Conservation (phyloP, 2,329 filamentous ascomycete genomes). For the Pseudogymnoascus sp. region DNA sequence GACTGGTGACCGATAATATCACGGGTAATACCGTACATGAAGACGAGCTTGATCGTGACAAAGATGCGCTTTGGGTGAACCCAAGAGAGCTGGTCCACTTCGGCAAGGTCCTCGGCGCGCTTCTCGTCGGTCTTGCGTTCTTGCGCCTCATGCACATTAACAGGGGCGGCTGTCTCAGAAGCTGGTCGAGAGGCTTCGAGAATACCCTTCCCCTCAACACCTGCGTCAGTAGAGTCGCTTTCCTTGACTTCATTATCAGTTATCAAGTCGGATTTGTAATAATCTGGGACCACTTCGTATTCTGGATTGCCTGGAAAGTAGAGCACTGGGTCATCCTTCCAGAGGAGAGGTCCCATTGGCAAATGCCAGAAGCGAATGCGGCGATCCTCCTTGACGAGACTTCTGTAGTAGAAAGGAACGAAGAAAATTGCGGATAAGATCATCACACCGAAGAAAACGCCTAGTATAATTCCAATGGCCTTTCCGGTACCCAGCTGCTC, state of each 20-base stretch:
- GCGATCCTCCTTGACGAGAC: slow-evolving; percentile 28
- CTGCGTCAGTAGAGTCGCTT: neutral
- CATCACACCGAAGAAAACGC: slow-evolving; percentile 18
- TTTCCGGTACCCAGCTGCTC: slow-evolving; percentile 30
- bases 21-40: slow-evolving; percentile 21
- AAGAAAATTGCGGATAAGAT: slow-evolving; percentile 29
- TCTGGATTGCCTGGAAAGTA: slow-evolving; percentile 24
- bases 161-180: neutral
- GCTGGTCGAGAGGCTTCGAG: neutral
- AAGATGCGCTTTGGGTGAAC: slow-evolving; percentile 18
- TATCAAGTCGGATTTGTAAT: slow-evolving; percentile 18
- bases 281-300: slow-evolving; percentile 23
- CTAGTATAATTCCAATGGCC: slow-evolving; percentile 26
- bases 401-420: slow-evolving; percentile 28
- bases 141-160: neutral
- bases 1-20: slow-evolving; percentile 16
- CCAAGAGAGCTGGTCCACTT: slow-evolving; percentile 16
- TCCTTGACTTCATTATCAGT: neutral
- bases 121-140: slow-evolving; percentile 14
- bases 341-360: slow-evolving; percentile 30
- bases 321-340: slow-evolving; percentile 21
- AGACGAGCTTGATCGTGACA: slow-evolving; percentile 19
- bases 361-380: slow-evolving; percentile 29
- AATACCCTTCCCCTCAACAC: neutral
- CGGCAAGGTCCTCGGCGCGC: slow-evolving; percentile 13